These are phyloP conservation scores for Botrytis fragariae DNA, from an alignment of 2,329 filamentous ascomycete species.

Conservation along the genomic window DNA sequence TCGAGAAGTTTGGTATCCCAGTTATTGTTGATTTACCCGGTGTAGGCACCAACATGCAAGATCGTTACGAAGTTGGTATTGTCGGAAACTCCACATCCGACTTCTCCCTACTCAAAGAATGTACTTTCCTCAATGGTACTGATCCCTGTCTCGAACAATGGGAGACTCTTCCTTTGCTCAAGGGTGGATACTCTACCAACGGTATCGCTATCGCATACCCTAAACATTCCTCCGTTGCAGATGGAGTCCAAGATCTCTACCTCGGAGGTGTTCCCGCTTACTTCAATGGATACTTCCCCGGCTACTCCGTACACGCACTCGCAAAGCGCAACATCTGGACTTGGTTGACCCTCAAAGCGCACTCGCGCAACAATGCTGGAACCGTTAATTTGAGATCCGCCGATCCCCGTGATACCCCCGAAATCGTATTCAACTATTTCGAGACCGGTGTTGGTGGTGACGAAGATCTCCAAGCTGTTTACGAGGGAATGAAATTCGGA, in stretches of 20 bases:
- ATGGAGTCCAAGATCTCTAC: constrained; percentile 25
- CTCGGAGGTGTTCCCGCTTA: neutral
- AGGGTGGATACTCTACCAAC: constrained; percentile 44
- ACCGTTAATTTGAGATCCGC: constrained; percentile 58
- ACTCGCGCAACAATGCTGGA: constrained; percentile 60
- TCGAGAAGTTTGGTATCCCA: constrained; percentile 45
- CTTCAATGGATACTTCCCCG: constrained; percentile 37
- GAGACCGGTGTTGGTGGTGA: constrained; percentile 23
- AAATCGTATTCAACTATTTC: constrained; percentile 63
- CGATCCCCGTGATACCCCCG: constrained; percentile 62
- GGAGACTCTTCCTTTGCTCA: constrained; percentile 22
- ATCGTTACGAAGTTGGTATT: constrained; percentile 50
- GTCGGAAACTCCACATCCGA: constrained; percentile 41
- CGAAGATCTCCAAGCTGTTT: constrained; percentile 24
- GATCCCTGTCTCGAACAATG: constrained; percentile 41
- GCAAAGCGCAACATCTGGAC: constrained; percentile 35
- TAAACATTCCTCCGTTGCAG: constrained; percentile 26
- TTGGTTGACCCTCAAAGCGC: constrained; percentile 47
- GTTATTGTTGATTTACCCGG: constrained; percentile 58
- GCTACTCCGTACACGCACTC: constrained; percentile 44
- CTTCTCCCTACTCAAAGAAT: constrained; percentile 41
- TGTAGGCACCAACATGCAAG: constrained; percentile 59
- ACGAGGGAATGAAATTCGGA: constrained; percentile 23
- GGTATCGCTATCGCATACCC: constrained; percentile 42
- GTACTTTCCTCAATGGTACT: constrained; percentile 37